Evolutionary conservation across 202 grass and related monocot species (phyloP).

Genomic region (Schoenoplectus triqueter): DNA sequence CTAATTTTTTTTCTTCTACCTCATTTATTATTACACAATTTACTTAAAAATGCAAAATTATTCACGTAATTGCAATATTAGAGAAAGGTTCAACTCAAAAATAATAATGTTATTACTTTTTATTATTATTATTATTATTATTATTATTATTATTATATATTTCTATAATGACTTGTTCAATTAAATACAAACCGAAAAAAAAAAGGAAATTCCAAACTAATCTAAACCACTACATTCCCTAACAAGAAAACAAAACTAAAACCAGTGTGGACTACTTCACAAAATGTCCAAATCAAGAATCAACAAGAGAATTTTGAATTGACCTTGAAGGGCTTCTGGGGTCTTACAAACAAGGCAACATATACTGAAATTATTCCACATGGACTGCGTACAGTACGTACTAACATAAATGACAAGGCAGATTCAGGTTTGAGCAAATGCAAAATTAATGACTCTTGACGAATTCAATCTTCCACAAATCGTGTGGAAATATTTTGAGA

Average conservation of each 20-base stretch:
- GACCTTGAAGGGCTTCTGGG: slow-evolving; percentile 4
- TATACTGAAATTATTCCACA: not conserved
- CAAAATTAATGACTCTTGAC: slow-evolving; percentile 17
- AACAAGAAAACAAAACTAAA: not conserved
- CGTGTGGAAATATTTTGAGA: not conserved
- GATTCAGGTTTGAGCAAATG: not conserved
- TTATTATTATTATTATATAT: too few relatives aligned
- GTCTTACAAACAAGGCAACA: not conserved
- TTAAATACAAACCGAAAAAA: too few relatives aligned
- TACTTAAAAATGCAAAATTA: too few relatives aligned
- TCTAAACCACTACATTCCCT: not conserved
- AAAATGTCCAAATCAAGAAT: slow-evolving; percentile 2
- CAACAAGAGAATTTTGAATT: slow-evolving; percentile 21
- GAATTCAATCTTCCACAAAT: slow-evolving; percentile 1
- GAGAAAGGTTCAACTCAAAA: too few relatives aligned
- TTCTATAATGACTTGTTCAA: too few relatives aligned
- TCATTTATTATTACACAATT: too few relatives aligned
- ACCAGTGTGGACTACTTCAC: not conserved
- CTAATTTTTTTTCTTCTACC: too few relatives aligned
- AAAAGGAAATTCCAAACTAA: not conserved
- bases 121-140: too few relatives aligned
- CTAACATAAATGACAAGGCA: not conserved
- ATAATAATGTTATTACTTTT: too few relatives aligned
- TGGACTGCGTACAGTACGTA: too few relatives aligned
- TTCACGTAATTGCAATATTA: too few relatives aligned